Evolutionary conservation across 306 rosid species (phyloP).

Genomic region (Sindora glabra): DNA sequence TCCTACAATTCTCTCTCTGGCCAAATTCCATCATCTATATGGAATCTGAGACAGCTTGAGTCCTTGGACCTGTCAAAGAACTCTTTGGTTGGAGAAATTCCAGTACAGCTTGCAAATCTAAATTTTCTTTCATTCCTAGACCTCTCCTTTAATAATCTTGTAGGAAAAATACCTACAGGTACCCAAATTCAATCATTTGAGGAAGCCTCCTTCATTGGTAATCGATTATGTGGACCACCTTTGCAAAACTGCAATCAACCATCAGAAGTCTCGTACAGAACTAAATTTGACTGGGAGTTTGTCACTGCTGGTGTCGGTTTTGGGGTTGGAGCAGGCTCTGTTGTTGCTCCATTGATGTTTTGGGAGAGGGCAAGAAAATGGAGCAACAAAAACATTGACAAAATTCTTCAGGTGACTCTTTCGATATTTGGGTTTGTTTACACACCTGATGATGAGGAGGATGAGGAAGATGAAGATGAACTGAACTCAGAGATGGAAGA

Average conservation of each 20-base stretch:
- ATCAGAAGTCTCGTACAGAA: no score
- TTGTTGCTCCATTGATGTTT: constrained; percentile 40
- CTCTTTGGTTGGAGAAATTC: constrained; percentile 29
- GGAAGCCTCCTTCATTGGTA: no score
- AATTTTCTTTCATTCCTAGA: constrained; percentile 30
- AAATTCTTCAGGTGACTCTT: constrained; percentile 44
- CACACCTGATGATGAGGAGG: constrained; percentile 27
- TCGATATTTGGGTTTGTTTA: constrained; percentile 55
- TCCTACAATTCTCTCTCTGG: constrained; percentile 39
- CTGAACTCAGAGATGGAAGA: constrained; percentile 9
- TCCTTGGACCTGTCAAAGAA: constrained; percentile 48
- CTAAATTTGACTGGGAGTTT: constrained; percentile 55
- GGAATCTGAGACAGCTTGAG: constrained; percentile 28
- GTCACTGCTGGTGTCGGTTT: constrained; percentile 62
- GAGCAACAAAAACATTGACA: constrained; percentile 40
- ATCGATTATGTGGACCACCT: no score
- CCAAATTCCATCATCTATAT: constrained; percentile 29
- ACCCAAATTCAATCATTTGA: constrained; percentile 33
- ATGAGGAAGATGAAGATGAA: constrained; percentile 27
- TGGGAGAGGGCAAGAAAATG: constrained; percentile 72
- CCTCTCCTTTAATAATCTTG: constrained; percentile 29
- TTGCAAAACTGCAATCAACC: no score
- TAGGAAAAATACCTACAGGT: constrained; percentile 26
- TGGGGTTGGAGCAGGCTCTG: constrained; percentile 75
- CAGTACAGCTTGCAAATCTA: constrained; percentile 11